Conservation (phyloP, 2,329 filamentous ascomycete species). For the Hyphodiscus sp. region DNA sequence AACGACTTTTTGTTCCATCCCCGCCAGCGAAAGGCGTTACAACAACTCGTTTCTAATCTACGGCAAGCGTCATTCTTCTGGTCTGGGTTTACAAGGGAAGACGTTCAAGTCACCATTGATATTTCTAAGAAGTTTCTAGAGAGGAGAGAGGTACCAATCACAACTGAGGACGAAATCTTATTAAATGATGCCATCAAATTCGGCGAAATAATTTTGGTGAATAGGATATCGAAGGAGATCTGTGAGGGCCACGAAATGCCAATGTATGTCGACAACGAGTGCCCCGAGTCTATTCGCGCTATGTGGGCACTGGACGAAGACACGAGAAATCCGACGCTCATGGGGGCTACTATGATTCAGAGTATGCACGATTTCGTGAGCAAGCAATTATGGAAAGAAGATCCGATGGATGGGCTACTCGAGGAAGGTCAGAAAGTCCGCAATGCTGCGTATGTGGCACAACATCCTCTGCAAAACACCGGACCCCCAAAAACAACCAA, state of each 20-base stretch:
- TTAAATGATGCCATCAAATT: slow-evolving; percentile 60
- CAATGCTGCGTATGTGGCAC: neutral
- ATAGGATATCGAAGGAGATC: slow-evolving; percentile 58
- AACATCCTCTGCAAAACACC: slow-evolving; percentile 1
- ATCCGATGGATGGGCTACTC: slow-evolving; percentile 15
- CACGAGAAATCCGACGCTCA: slow-evolving; percentile 39
- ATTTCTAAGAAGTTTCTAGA: slow-evolving; percentile 62
- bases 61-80: slow-evolving; percentile 80
- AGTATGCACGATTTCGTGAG: slow-evolving; percentile 47
- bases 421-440: slow-evolving; percentile 22
- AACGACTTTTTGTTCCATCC: slow-evolving; percentile 85
- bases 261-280: slow-evolving; percentile 55
- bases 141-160: slow-evolving; percentile 54
- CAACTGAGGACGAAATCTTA: slow-evolving; percentile 50
- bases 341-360: slow-evolving; percentile 48
- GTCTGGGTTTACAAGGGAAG: slow-evolving; percentile 61
- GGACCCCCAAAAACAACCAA: neutral
- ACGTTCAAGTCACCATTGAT: slow-evolving; percentile 58
- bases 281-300: slow-evolving; percentile 53
- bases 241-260: slow-evolving; percentile 72
- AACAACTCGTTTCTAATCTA: slow-evolving; percentile 68
- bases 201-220: slow-evolving; percentile 53
- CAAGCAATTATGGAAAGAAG: slow-evolving; percentile 25
- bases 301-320: slow-evolving; percentile 62
- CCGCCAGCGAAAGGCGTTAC: slow-evolving; percentile 59